Conservation (phyloP, 805 yeast genomes). For the Scheffersomyces amazonensis region DNA sequence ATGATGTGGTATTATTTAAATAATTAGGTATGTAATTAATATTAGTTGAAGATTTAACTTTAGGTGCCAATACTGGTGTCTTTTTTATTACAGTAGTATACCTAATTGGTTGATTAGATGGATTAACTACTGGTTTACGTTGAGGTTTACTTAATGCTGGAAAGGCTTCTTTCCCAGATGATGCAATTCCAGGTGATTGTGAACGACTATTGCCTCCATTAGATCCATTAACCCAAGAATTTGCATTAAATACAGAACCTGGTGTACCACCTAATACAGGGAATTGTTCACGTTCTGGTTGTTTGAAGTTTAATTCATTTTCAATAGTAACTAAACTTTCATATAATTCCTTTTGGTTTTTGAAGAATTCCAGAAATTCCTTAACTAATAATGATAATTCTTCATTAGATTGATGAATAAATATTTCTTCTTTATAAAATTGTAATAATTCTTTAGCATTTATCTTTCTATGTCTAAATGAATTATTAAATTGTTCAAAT, state of each 20-base stretch:
- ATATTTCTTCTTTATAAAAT: slow-evolving; percentile 45
- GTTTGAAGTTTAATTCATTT: slow-evolving; percentile 7
- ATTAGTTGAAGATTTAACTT: slow-evolving; percentile 14
- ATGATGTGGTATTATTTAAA: slow-evolving; percentile 16
- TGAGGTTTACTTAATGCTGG: slow-evolving; percentile 32
- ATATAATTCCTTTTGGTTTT: slow-evolving; percentile 42
- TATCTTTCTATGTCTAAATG: slow-evolving; percentile 44
- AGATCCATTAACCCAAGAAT: slow-evolving; percentile 24
- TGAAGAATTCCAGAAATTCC: slow-evolving; percentile 59
- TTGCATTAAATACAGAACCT: slow-evolving; percentile 8
- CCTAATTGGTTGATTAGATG: slow-evolving; percentile 24
- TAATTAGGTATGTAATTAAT: slow-evolving; percentile 28
- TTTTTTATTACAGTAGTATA: slow-evolving; percentile 32
- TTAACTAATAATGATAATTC: slow-evolving; percentile 57
- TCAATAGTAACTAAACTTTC: slow-evolving; percentile 23
- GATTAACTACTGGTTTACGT: slow-evolving; percentile 11
- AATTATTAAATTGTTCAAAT: slow-evolving; percentile 49
- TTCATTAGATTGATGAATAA: slow-evolving; percentile 35
- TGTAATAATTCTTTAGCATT: slow-evolving; percentile 46
- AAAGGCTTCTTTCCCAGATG: slow-evolving; percentile 22
- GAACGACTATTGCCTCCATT: slow-evolving; percentile 5
- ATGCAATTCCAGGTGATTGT: slow-evolving; percentile 2
- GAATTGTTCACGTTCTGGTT: slow-evolving; percentile 34
- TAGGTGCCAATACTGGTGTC: slow-evolving; percentile 7
- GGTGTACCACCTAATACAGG: slow-evolving; percentile 45